Base-by-base conservation (phyloP, 2,329 filamentous ascomycete species). In the Aureobasidium sp. region DNA sequence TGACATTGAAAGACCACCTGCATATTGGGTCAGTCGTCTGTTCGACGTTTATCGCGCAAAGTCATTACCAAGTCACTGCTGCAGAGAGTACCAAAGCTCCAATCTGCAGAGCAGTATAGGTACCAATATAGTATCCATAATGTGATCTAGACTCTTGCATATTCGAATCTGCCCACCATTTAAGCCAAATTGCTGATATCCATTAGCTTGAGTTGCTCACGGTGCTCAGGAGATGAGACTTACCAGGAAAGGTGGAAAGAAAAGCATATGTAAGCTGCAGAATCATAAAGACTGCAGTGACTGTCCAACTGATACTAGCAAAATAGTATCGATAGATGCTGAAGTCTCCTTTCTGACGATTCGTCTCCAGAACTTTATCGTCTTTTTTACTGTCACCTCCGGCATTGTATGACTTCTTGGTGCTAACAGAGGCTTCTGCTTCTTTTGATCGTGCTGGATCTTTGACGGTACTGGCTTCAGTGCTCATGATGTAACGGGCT, bases 1-100 rank as follows among this genome's bases (percentile, higher is more conserved):
- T 78, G 3, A 66, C 72, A 27, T 79, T 73, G 42, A 79, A 73
- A 56, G 78, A 68, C 63, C 76, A 71, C 66, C 69, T 48, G 21
- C 1, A 12, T 7, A 2, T 4, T 11, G 10, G 21, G 44, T 48
- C 10, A 48, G 30, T 27, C 3, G 1, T 22, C 3, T 25, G 17
- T 41, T 22, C 14, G 14, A 16, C n/a, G 7, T 29, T 5, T 21
- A 17, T 32, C 21, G 25, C 6, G 3, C 10, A 12, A 7, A 12
- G 10, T 30, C 6, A 16, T 22, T 22, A 44, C 42, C 42, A 47
- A 14, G 19, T 27, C 3, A 47, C 42, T 6, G 42, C 42, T 12
- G 42, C 14, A 34, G 42, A 35, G 6, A 47, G 42, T 16, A 11
- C 22, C 12, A 47, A 25, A 16, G 42, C 42, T 12, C 21, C 30